Conservation (phyloP, 768 basidiomycete species). For the Hemileccinum rubropunctum region DNA sequence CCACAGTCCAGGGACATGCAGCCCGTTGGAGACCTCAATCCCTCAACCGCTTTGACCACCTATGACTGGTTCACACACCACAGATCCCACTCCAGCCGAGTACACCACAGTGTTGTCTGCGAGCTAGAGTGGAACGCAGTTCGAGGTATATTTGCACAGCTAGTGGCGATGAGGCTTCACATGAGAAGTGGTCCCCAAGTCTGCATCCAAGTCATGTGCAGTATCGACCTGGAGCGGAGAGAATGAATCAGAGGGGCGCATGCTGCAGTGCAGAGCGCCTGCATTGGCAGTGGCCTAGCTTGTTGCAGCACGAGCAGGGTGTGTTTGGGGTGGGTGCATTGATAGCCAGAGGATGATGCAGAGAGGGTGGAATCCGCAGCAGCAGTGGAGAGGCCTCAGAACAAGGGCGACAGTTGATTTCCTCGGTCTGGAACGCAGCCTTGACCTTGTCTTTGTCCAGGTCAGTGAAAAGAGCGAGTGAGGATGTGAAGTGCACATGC, state of each 20-base stretch:
- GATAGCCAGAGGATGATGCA: background rate
- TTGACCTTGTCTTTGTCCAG: conserved; percentile 11
- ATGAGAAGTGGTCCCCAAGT: conserved; percentile 2
- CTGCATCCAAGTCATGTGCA: conserved; percentile 1
- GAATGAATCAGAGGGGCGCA: no score
- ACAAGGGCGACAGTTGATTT: background rate
- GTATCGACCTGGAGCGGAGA: background rate
- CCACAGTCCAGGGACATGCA: no score
- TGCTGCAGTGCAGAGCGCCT: no score
- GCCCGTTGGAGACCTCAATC: no score
- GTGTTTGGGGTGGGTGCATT: background rate
- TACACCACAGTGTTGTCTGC: background rate
- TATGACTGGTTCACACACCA: no score
- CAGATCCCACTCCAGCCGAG: background rate
- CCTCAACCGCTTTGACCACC: background rate
- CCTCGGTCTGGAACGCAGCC: background rate
- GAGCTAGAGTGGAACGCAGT: background rate
- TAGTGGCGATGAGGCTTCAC: background rate
- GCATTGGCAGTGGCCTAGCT: background rate
- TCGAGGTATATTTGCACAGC: background rate
- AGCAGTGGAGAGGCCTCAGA: background rate
- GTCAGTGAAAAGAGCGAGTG: conserved; percentile 3
- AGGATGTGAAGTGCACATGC: conserved; percentile 10
- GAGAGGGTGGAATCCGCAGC: background rate
- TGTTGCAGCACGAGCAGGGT: background rate